Percentiles rank a stretch among this genome's conserved stretches.
Conservation (phyloP, 164 flowering plant genomes). For the Warburgia ugandensis region DNA sequence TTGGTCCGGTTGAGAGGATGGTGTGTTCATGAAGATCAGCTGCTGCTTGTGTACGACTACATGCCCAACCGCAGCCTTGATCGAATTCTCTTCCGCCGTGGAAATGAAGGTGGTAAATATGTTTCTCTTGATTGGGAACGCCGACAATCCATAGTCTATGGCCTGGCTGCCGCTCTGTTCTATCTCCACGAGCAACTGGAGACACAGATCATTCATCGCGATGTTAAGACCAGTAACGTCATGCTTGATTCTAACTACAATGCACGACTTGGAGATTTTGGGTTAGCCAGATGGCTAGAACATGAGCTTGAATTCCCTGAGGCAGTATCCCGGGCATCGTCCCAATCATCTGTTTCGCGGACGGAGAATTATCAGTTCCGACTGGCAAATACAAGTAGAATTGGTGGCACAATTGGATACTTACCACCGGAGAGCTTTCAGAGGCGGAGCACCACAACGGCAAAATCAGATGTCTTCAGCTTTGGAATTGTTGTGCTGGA, state of each 20-base stretch:
- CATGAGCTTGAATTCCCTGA: no score
- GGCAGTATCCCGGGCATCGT: no score
- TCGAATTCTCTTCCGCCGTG: conserved; percentile 54
- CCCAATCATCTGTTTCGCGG: no score
- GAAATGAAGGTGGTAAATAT: no score
- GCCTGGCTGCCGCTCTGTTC: conserved; percentile 71
- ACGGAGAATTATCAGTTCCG: conserved; percentile 38
- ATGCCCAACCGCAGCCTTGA: conserved; percentile 95
- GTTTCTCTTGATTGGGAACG: conserved; percentile 47
- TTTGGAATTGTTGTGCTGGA: conserved; percentile 84
- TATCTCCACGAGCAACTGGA: conserved; percentile 92
- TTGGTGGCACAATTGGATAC: conserved; percentile 95
- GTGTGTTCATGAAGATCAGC: conserved; percentile 73
- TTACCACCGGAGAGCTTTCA: conserved; percentile 84
- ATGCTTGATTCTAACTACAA: conserved; percentile 84
- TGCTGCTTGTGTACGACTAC: conserved; percentile 83
- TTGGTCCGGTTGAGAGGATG: conserved; percentile 84
- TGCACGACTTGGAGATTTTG: conserved; percentile 89
- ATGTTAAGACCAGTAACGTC: conserved; percentile 89
- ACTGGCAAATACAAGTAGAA: conserved; percentile 63
- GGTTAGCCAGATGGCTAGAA: conserved; percentile 88
- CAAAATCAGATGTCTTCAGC: conserved; percentile 92
- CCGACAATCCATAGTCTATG: conserved; percentile 45
- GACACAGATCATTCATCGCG: conserved; percentile 87
- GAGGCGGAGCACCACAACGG: conserved; percentile 38